Evolutionary conservation across 2,329 filamentous ascomycete genomes (phyloP).

Genomic region (Epichloe scottii): DNA sequence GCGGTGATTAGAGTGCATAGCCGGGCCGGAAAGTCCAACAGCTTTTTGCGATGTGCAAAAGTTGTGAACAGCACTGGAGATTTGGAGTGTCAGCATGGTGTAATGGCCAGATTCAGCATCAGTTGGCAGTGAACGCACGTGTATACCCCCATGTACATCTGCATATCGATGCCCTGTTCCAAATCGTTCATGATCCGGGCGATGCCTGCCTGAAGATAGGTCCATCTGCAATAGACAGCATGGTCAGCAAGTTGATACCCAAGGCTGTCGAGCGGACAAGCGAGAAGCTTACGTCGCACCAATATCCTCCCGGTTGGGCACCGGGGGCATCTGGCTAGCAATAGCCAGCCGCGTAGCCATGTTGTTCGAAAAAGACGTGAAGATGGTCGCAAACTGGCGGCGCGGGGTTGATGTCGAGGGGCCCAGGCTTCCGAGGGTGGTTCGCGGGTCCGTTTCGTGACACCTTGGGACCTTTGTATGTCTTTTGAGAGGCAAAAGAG

Average conservation of each 20-base stretch:
- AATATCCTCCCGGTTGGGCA: slow-evolving; percentile 50
- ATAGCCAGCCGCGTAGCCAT: slow-evolving; percentile 25
- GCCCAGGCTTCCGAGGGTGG: background rate
- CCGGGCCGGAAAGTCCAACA: slow-evolving; percentile 42
- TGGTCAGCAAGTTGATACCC: slow-evolving; percentile 12
- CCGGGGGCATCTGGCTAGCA: slow-evolving; percentile 38
- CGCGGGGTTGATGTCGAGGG: slow-evolving; percentile 4
- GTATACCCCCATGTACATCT: slow-evolving; percentile 95
- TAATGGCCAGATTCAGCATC: background rate
- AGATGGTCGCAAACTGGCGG: background rate
- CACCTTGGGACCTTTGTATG: background rate
- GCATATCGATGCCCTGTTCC: slow-evolving; percentile 86
- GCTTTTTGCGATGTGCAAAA: slow-evolving; percentile 98
- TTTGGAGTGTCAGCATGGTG: slow-evolving; percentile 22
- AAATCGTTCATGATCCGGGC: slow-evolving; percentile 88
- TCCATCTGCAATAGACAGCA: slow-evolving; percentile 50
- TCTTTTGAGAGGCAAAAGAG: background rate
- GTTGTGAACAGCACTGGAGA: slow-evolving; percentile 74
- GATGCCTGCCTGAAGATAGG: slow-evolving; percentile 77
- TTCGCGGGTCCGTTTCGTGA: background rate
- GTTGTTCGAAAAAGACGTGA: background rate
- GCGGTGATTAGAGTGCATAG: slow-evolving; percentile 27
- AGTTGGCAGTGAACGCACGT: slow-evolving; percentile 42
- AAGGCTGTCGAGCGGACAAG: background rate
- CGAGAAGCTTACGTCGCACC: slow-evolving; percentile 30